Conservation (phyloP, 306 rosid genomes). For the Carpinus fangiana region DNA sequence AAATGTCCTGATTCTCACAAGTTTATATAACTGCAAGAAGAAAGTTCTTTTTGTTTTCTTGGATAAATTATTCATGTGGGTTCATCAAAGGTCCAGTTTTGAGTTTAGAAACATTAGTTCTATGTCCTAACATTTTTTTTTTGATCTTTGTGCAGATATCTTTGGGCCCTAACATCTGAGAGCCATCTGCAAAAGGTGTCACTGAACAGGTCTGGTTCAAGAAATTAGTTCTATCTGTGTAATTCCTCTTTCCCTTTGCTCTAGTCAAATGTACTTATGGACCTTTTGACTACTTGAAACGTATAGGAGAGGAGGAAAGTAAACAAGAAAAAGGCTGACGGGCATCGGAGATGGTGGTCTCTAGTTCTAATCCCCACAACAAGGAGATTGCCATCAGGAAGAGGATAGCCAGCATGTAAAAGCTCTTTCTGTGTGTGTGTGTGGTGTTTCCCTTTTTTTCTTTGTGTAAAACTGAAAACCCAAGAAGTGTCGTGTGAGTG, state of each 20-base stretch:
- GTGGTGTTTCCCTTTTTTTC: neutral
- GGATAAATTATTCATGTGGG: too few species aligned
- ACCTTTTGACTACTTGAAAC: conserved; percentile 8
- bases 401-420: conserved; percentile 83
- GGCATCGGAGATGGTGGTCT: conserved; percentile 48
- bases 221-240: neutral
- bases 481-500: neutral
- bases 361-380: conserved; percentile 59
- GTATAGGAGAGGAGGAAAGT: conserved; percentile 8
- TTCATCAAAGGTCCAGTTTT: too few species aligned
- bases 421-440: conserved; percentile 21
- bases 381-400: conserved; percentile 73
- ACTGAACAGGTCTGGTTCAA: neutral
- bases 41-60: too few species aligned
- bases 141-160: neutral
- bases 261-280: neutral
- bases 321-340: neutral
- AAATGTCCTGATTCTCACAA: too few species aligned
- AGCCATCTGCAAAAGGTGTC: neutral
- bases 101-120: too few species aligned
- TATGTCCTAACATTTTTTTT: neutral
- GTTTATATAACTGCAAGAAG: too few species aligned
- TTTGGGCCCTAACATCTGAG: neutral
- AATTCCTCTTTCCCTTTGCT: neutral
- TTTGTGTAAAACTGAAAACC: neutral